phyloP scores from a whole-genome alignment of 495 filamentous ascomycete genomes.

The Lepidopterella palustris region DNA sequence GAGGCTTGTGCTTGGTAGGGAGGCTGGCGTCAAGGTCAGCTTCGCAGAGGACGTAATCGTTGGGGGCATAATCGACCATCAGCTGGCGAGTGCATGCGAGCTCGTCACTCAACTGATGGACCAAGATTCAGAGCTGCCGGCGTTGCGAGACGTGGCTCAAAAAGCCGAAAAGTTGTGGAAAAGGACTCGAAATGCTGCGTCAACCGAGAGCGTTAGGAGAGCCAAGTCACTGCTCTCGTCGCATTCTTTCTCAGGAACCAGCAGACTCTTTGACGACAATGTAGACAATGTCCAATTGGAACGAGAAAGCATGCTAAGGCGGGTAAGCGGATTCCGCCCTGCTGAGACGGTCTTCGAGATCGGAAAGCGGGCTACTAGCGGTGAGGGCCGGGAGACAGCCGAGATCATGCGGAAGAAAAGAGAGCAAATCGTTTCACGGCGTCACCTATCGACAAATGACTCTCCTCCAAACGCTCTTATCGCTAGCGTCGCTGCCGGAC shows the following conservation, averaged over 20 bases:
- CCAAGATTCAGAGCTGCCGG: slow-evolving; percentile 65
- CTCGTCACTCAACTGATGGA: slow-evolving; percentile 68
- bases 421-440: slow-evolving; percentile 52
- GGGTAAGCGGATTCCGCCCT: slow-evolving; percentile 79
- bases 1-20: slow-evolving; percentile 62
- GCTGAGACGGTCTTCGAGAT: slow-evolving; percentile 93
- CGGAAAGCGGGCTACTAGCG: slow-evolving; percentile 59
- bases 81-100: slow-evolving; percentile 66
- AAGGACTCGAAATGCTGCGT: slow-evolving; percentile 81
- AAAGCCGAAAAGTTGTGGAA: slow-evolving; percentile 92
- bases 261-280: slow-evolving; percentile 69
- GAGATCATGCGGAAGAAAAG: slow-evolving; percentile 69
- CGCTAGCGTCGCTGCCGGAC: slow-evolving; percentile 25
- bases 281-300: slow-evolving; percentile 57
- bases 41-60: slow-evolving; percentile 77
- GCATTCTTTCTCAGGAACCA: slow-evolving; percentile 60
- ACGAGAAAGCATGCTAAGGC: slow-evolving; percentile 75
- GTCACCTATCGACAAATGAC: slow-evolving; percentile 32
- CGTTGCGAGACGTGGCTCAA: slow-evolving; percentile 62
- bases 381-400: slow-evolving; percentile 70
- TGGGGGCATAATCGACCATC: slow-evolving; percentile 62
- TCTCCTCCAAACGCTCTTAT: background rate
- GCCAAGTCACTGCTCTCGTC: slow-evolving; percentile 65
- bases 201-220: slow-evolving; percentile 77
- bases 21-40: slow-evolving; percentile 48